A percentile compares a stretch with the other conserved stretches of the same genome.
These are phyloP conservation scores for Neonectria ditissima DNA, from an alignment of 2,329 filamentous ascomycete genomes.

Conservation along the genomic window DNA sequence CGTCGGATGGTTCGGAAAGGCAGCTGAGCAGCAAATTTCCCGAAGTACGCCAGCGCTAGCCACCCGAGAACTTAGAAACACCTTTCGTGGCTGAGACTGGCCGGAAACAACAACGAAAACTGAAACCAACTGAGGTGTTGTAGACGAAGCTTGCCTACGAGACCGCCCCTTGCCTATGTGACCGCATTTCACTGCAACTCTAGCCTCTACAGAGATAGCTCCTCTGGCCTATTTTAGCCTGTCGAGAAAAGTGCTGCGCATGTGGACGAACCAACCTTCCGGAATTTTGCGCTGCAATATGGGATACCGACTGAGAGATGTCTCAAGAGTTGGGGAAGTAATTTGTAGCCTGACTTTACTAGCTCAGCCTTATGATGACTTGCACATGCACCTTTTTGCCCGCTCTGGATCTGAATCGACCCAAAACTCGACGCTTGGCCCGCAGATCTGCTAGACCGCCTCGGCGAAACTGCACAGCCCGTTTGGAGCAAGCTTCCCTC, in stretches of 20 bases:
- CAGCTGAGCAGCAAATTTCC: neutral
- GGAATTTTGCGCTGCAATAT: too few species aligned
- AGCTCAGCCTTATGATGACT: neutral
- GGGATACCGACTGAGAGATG: too few species aligned
- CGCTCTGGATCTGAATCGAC: constrained; percentile 39
- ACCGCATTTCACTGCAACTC: too few species aligned
- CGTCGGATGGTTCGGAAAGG: neutral
- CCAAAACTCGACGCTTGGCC: constrained; percentile 50
- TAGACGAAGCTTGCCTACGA: too few species aligned
- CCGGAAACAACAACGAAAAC: too few species aligned
- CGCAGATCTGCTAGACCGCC: constrained; percentile 47
- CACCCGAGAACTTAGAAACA: too few species aligned
- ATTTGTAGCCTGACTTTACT: neutral
- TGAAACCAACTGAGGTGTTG: too few species aligned
- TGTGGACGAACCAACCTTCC: neutral
- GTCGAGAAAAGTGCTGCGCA: neutral
- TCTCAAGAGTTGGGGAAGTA: neutral
- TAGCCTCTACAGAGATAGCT: neutral
- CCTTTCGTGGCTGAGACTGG: too few species aligned
- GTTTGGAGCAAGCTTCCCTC: constrained; percentile 50
- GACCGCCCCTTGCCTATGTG: too few species aligned
- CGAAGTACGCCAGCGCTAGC: too few species aligned
- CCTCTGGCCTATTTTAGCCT: neutral
- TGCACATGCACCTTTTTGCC: neutral
- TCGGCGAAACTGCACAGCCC: constrained; percentile 47